Percentiles rank a stretch among this genome's conserved stretches.
phyloP scores from a whole-genome alignment of 2,329 filamentous ascomycete genomes.

The Botrytis porri region DNA sequence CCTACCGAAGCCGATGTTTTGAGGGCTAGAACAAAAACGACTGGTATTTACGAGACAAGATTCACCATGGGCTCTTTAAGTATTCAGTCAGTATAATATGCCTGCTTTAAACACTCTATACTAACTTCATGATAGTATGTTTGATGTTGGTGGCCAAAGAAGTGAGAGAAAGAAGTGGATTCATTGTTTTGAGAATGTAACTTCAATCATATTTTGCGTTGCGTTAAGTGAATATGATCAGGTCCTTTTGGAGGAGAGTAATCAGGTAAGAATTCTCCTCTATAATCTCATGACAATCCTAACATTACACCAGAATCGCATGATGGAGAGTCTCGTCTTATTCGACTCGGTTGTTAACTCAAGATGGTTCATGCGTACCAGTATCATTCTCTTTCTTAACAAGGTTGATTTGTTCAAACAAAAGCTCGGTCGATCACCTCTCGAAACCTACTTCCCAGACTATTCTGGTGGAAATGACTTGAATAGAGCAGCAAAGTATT shows the following conservation, averaged over 20 bases:
- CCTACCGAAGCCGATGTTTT: constrained; percentile 94
- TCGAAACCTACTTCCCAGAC: constrained; percentile 95
- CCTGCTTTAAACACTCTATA: neutral
- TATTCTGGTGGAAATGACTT: constrained; percentile 98
- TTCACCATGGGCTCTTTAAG: constrained; percentile 98
- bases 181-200: constrained; percentile 99
- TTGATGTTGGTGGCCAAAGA: constrained; percentile 94
- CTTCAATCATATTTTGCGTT: constrained; percentile 98
- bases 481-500: constrained; percentile 95
- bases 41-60: constrained; percentile 96
- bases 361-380: constrained; percentile 97
- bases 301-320: constrained; percentile 70
- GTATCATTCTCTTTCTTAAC: constrained; percentile 97
- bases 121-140: constrained; percentile 68
- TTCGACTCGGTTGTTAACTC: constrained; percentile 99
- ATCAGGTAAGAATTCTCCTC: constrained; percentile 64
- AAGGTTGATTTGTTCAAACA: constrained; percentile 98
- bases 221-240: constrained; percentile 98
- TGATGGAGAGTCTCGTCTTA: constrained; percentile 96
- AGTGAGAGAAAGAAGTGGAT: constrained; percentile 99
- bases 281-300: constrained; percentile 18
- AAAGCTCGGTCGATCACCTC: constrained; percentile 83
- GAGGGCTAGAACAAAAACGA: constrained; percentile 94
- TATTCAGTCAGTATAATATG: constrained; percentile 74
- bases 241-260: constrained; percentile 92